Base-by-base conservation (phyloP, 495 filamentous ascomycete genomes). In the Aspergillus diversus region DNA sequence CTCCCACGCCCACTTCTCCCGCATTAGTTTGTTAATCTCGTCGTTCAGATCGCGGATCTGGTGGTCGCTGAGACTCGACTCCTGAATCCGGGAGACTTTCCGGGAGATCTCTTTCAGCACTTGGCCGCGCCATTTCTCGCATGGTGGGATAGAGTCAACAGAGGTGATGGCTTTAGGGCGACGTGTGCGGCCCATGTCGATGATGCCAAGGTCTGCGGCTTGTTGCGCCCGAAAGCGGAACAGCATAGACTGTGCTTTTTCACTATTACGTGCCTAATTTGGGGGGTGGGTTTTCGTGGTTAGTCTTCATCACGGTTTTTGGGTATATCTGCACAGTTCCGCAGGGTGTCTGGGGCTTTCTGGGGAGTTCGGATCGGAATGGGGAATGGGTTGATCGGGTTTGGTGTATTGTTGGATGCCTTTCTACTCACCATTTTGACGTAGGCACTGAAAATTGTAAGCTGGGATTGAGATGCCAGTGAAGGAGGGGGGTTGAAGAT, bases 191-290 rank as follows among this genome's bases (percentile, higher is more conserved):
- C 90, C 90, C 7, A 90, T 88, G 77, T 97, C 93, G 78, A 98
- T 91, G 68, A 98, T 97, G 71, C 95, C 95, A 39, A 97, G 82
- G 74, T 97, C 93, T 60, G 94, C 93, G 57, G 96, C 96, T 82
- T 98, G 95, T 69, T 93, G 89, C 71, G 97, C 95, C 75, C 96
- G 92, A 84, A 99, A 99, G 83, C 95, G 95, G 81, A 97, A 99
- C 77, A 99, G 96, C 95, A 99, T 99, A 27, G 94, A 97, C 78
- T 99, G 95, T 62, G 95, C 95, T 80, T 98, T 98, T 85, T 97
- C 94, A 33, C 90, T 92, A 76, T 99, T 99, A 63, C 87, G 87
- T 58, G 87, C 87, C 87, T 89, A 42, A 21, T 50, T 50, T 5
- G 21, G 5, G 21, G 47, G 17, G 47, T 21, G 47, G 5, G 27